These are phyloP conservation scores for Chaetomium cochliodes DNA, from an alignment of 495 filamentous ascomycete species.

Conservation along the genomic window DNA sequence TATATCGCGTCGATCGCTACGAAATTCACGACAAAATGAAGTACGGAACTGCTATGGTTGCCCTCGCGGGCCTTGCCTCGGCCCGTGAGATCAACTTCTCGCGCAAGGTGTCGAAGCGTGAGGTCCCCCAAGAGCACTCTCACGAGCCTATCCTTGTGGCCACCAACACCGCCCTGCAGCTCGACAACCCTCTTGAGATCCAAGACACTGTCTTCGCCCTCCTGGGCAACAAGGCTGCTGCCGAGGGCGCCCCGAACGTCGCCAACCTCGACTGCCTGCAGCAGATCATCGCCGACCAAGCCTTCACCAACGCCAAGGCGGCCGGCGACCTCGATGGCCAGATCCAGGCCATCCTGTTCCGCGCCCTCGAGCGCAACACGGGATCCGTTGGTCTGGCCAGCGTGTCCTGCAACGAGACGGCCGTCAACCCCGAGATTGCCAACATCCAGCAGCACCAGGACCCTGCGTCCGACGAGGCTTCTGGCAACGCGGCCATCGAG, in stretches of 20 bases:
- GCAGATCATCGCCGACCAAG: constrained; percentile 65
- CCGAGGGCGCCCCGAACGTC: constrained; percentile 55
- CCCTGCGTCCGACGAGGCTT: constrained; percentile 53
- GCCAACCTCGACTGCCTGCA: constrained; percentile 63
- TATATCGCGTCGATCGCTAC: constrained; percentile 30
- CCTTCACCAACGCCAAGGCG: constrained; percentile 67
- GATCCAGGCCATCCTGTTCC: constrained; percentile 59
- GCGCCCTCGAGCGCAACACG: constrained; percentile 65
- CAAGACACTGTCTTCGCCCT: constrained; percentile 62
- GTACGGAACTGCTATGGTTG: constrained; percentile 40
- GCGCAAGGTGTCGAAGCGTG: constrained; percentile 46
- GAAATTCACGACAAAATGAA: constrained; percentile 45
- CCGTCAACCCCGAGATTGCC: constrained; percentile 67
- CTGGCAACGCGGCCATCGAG: constrained; percentile 56
- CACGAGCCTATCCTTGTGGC: constrained; percentile 55
- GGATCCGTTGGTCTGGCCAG: constrained; percentile 54
- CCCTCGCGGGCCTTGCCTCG: constrained; percentile 36
- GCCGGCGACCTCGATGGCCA: constrained; percentile 56
- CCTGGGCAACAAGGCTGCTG: constrained; percentile 60
- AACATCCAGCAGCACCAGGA: constrained; percentile 65
- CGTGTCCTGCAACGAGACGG: constrained; percentile 56
- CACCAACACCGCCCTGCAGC: constrained; percentile 46
- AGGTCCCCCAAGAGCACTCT: constrained; percentile 64
- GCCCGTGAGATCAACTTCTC: constrained; percentile 33
- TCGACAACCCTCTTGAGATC: constrained; percentile 62